phyloP scores from a whole-genome alignment of 1,139 yeast genomes.

The Candida pseudocylindracea region DNA sequence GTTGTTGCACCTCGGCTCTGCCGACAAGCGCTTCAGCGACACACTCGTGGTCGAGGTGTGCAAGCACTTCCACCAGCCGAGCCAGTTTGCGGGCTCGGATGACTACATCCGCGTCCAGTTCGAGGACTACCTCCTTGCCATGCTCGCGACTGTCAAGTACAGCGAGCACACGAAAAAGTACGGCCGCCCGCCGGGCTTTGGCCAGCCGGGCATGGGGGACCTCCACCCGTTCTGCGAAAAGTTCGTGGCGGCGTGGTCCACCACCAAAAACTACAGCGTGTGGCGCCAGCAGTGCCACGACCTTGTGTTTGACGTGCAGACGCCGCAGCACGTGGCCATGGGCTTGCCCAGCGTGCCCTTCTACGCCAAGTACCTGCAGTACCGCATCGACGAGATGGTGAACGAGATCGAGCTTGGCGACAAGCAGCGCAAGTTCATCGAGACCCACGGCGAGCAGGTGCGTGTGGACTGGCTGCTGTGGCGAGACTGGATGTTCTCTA shows the following conservation, averaged over 20 bases:
- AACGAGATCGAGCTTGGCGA: too few relatives aligned
- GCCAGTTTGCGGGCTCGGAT: conserved; percentile 43
- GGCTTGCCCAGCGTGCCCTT: conserved; percentile 4
- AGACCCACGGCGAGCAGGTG: too few relatives aligned
- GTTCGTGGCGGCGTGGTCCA: conserved; percentile 45
- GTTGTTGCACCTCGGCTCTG: conserved; percentile 26
- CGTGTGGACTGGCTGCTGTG: too few relatives aligned
- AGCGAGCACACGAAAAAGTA: conserved; percentile 19
- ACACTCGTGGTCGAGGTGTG: too few relatives aligned
- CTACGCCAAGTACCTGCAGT: conserved; percentile 1
- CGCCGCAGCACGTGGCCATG: conserved; percentile 44
- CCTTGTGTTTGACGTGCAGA: conserved; percentile 70
- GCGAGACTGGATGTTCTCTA: not conserved
- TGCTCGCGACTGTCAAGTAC: conserved; percentile 53
- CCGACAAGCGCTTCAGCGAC: conserved; percentile 42
- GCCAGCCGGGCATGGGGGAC: conserved; percentile 9
- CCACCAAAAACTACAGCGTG: conserved; percentile 42
- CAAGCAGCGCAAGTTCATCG: too few relatives aligned
- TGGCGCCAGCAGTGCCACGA: conserved; percentile 67
- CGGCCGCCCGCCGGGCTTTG: conserved; percentile 19
- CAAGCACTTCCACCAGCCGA: conserved; percentile 4
- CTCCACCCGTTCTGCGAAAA: conserved; percentile 20
- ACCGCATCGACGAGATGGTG: too few relatives aligned
- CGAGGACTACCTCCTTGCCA: conserved; percentile 70
- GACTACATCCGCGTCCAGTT: conserved; percentile 75